A percentile compares a stretch with the other conserved stretches of the same genome.
Evolutionary conservation across 2,329 filamentous ascomycete species (phyloP).

Genomic region (Berkeleyomyces rouxiae): DNA sequence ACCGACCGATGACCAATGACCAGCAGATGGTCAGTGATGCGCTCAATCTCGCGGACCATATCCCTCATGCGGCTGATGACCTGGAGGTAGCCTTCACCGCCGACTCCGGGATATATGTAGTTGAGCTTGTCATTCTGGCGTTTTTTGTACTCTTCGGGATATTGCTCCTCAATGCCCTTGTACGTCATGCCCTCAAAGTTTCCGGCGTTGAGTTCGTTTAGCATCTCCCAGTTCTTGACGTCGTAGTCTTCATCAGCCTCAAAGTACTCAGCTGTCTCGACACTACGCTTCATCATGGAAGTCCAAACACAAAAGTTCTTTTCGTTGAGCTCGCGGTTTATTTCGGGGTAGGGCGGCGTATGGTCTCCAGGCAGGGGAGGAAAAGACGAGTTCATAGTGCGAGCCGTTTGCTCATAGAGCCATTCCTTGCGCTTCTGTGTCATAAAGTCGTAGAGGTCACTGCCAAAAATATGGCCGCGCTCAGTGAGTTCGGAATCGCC

Average conservation of each 20-base stretch:
- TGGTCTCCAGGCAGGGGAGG: constrained; percentile 83
- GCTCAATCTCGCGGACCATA: constrained; percentile 92
- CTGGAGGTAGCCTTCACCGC: constrained; percentile 90
- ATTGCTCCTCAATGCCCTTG: constrained; percentile 64
- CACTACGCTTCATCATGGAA: constrained; percentile 81
- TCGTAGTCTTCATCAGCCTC: constrained; percentile 86
- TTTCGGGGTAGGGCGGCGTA: constrained; percentile 87
- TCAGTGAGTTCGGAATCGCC: constrained; percentile 75
- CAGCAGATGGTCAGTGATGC: constrained; percentile 88
- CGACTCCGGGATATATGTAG: constrained; percentile 91
- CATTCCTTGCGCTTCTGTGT: constrained; percentile 64
- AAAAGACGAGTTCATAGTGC: constrained; percentile 59
- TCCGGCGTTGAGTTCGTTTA: constrained; percentile 90
- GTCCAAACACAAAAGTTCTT: constrained; percentile 99
- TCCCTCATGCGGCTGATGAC: constrained; percentile 89
- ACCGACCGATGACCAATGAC: constrained; percentile 88
- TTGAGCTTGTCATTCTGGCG: constrained; percentile 77
- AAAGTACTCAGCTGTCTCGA: constrained; percentile 78
- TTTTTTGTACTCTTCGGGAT: constrained; percentile 65
- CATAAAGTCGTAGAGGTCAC: constrained; percentile 69
- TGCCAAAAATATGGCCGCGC: constrained; percentile 63
- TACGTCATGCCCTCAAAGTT: constrained; percentile 93
- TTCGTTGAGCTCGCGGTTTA: constrained; percentile 48
- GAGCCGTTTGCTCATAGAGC: constrained; percentile 68
- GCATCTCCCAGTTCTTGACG: constrained; percentile 93